Evolutionary conservation across 2,329 filamentous ascomycete species (phyloP).

Genomic region (Neofusicoccum sp.): DNA sequence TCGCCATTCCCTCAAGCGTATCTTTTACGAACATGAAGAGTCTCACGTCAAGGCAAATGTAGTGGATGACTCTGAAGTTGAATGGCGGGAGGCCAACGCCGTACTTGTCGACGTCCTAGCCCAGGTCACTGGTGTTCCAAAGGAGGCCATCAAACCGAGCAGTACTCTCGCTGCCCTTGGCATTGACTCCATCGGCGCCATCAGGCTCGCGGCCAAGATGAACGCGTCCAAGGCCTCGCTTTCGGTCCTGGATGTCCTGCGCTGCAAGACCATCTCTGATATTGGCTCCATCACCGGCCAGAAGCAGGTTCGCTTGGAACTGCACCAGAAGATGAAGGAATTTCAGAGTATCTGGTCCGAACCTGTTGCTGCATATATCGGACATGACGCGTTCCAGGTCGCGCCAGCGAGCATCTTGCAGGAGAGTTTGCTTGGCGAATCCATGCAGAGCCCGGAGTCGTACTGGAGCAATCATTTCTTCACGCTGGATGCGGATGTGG

Average conservation of each 20-base stretch:
- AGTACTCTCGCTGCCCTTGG: constrained; percentile 60
- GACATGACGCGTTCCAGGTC: not conserved
- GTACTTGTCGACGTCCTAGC: constrained; percentile 55
- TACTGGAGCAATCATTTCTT: constrained; percentile 44
- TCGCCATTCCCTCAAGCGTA: constrained; percentile 21
- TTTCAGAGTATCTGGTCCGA: constrained; percentile 2
- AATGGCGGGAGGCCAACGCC: constrained; percentile 51
- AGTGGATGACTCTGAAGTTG: not conserved
- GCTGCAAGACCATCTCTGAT: constrained; percentile 30
- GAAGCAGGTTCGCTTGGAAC: not conserved
- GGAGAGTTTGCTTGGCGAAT: constrained; percentile 35
- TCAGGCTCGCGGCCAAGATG: constrained; percentile 61
- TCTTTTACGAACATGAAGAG: constrained; percentile 20
- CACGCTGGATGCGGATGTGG: constrained; percentile 28
- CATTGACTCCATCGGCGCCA: constrained; percentile 77
- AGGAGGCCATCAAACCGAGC: constrained; percentile 65
- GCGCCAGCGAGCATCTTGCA: constrained; percentile 8
- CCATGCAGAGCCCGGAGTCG: constrained; percentile 35
- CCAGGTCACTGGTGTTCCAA: constrained; percentile 52
- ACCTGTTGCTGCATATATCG: not conserved
- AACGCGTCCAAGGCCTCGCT: constrained; percentile 28
- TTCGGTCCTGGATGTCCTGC: constrained; percentile 31
- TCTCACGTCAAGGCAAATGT: not conserved
- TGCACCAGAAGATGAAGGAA: not conserved
- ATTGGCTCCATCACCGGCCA: constrained; percentile 17